phyloP scores from a whole-genome alignment of 768 basidiomycete genomes.

The Tulasnella sp. region DNA sequence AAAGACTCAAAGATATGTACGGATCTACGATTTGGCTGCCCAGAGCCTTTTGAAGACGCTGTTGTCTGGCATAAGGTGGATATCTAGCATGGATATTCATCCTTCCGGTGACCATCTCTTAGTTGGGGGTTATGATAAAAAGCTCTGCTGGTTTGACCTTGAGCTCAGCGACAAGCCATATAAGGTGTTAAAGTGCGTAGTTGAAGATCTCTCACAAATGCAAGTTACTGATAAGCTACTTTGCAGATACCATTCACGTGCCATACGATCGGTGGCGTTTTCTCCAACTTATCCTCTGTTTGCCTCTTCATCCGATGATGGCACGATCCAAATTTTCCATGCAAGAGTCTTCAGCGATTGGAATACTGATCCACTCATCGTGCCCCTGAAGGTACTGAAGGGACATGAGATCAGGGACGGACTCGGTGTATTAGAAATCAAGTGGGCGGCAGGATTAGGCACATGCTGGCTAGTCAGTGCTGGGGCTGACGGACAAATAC shows the following conservation, averaged over 20 bases:
- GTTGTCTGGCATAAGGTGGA: constrained; percentile 91
- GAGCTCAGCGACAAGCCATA: constrained; percentile 95
- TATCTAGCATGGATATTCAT: constrained; percentile 94
- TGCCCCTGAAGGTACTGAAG: constrained; percentile 88
- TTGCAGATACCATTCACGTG: constrained; percentile 82
- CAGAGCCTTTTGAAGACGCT: constrained; percentile 92
- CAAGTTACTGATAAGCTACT: constrained; percentile 2
- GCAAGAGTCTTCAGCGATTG: constrained; percentile 87
- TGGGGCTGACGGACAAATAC: constrained; percentile 80
- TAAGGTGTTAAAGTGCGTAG: constrained; percentile 74
- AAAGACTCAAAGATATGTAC: constrained; percentile 92
- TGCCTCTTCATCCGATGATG: constrained; percentile 93
- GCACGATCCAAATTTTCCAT: constrained; percentile 95
- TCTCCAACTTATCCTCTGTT: constrained; percentile 92
- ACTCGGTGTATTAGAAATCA: constrained; percentile 80
- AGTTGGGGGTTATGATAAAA: constrained; percentile 94
- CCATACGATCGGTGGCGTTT: constrained; percentile 86
- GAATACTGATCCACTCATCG: constrained; percentile 94
- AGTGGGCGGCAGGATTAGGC: constrained; percentile 39
- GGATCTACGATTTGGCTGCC: constrained; percentile 86
- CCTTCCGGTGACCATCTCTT: constrained; percentile 93
- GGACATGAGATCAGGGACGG: constrained; percentile 81
- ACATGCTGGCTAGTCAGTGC: constrained; percentile 78
- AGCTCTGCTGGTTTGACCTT: constrained; percentile 97
- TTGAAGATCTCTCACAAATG: background rate